Conservation (phyloP, 768 basidiomycete genomes). For the Psilocybe sp. region DNA sequence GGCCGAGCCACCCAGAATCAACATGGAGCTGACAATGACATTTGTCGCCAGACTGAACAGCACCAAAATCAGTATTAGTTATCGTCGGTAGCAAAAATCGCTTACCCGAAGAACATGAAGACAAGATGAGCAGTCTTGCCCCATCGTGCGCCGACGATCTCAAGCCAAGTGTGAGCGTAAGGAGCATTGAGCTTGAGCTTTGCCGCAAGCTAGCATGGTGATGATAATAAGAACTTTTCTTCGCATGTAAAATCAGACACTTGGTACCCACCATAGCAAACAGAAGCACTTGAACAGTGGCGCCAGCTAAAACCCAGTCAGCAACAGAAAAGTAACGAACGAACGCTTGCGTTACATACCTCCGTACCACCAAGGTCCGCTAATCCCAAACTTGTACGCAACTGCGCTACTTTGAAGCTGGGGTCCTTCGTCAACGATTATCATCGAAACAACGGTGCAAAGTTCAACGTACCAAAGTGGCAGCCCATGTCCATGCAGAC, state of each 20-base stretch:
- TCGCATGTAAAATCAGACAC: background rate
- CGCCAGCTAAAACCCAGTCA: conserved; percentile 49
- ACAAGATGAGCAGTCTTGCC: conserved; percentile 75
- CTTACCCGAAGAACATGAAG: conserved; percentile 86
- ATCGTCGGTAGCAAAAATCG: background rate
- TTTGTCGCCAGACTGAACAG: conserved; percentile 75
- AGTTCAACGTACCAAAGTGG: conserved; percentile 51
- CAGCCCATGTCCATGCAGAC: conserved; percentile 90
- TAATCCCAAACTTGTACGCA: conserved; percentile 82
- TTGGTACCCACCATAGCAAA: conserved; percentile 63
- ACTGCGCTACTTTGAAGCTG: conserved; percentile 78
- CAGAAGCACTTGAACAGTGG: conserved; percentile 84
- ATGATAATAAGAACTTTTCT: background rate
- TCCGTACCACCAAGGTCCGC: conserved; percentile 90
- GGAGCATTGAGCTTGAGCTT: conserved; percentile 93
- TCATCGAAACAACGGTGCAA: background rate
- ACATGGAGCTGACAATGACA: conserved; percentile 87
- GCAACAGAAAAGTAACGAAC: background rate
- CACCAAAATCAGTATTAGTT: background rate
- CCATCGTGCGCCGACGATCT: conserved; percentile 82
- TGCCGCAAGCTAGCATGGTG: conserved; percentile 63
- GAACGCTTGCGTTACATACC: conserved; percentile 14
- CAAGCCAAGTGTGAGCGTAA: conserved; percentile 83
- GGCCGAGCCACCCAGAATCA: conserved; percentile 78
- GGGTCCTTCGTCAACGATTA: background rate